Evolutionary conservation across 2,329 filamentous ascomycete genomes (phyloP).

Genomic region (Cordyceps pruinosa): DNA sequence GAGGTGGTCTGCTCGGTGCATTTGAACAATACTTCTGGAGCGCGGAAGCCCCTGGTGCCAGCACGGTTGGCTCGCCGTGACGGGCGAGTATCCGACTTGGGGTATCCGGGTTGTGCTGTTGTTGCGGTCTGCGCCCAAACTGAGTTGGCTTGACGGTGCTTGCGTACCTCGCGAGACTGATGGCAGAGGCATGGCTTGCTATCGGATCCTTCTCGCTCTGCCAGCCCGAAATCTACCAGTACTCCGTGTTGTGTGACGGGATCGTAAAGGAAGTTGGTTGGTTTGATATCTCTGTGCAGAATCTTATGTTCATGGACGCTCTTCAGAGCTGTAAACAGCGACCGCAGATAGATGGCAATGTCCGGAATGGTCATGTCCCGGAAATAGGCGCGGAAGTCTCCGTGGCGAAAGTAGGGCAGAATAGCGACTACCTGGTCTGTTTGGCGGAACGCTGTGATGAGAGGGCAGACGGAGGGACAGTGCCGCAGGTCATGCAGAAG

Average conservation of each 20-base stretch:
- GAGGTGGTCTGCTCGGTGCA: conserved; percentile 91
- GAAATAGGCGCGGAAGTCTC: conserved; percentile 93
- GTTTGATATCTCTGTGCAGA: conserved; percentile 92
- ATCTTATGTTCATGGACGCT: conserved; percentile 81
- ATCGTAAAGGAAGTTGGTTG: conserved; percentile 95
- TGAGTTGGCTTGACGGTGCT: conserved; percentile 51
- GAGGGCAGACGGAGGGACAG: conserved; percentile 79
- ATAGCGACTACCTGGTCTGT: conserved; percentile 94
- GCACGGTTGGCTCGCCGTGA: conserved; percentile 89
- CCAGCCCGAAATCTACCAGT: conserved; percentile 97
- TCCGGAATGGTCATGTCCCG: conserved; percentile 79
- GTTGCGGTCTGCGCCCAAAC: conserved; percentile 46
- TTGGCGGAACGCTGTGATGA: conserved; percentile 94
- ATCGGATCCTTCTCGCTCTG: conserved; percentile 74
- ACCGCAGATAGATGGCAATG: conserved; percentile 83
- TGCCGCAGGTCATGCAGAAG: conserved; percentile 80
- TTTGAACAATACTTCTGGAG: conserved; percentile 93
- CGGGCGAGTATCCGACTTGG: conserved; percentile 80
- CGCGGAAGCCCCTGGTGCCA: conserved; percentile 90
- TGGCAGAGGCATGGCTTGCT: conserved; percentile 77
- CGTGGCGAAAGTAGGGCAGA: conserved; percentile 90
- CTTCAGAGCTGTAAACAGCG: conserved; percentile 75
- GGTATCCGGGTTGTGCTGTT: conserved; percentile 60
- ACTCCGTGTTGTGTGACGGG: conserved; percentile 74
- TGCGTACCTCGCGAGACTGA: conserved; percentile 55